phyloP scores from a whole-genome alignment of 371 early-diverging fungal genomes.

The Dichotomocladium elegans region DNA sequence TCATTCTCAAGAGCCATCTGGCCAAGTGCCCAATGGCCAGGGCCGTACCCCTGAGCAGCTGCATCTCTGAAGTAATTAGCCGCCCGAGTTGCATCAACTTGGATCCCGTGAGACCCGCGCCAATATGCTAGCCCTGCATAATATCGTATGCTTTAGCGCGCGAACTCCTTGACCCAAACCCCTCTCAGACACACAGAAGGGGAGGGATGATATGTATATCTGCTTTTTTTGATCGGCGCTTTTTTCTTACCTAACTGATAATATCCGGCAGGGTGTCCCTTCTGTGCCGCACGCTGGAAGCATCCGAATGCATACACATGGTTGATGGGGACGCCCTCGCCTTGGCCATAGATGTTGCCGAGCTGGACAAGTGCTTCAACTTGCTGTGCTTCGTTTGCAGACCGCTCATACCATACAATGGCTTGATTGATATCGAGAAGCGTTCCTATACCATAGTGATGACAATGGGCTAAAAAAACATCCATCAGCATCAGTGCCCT shows the following conservation, averaged over 20 bases:
- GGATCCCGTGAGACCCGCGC: slow-evolving; percentile 23
- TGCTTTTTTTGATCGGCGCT: not conserved
- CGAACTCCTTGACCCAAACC: not conserved
- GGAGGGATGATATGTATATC: no score
- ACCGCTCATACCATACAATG: slow-evolving; percentile 22
- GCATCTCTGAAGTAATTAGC: slow-evolving; percentile 29
- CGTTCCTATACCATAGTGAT: slow-evolving; percentile 26
- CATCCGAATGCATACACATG: slow-evolving; percentile 11
- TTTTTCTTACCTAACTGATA: slow-evolving; percentile 27
- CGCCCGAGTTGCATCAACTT: slow-evolving; percentile 17
- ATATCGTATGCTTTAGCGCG: not conserved
- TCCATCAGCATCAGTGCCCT: not conserved
- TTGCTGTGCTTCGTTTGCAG: slow-evolving; percentile 20
- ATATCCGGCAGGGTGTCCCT: slow-evolving; percentile 35
- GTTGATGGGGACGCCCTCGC: slow-evolving; percentile 7
- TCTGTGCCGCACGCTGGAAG: slow-evolving; percentile 19
- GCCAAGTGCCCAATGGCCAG: slow-evolving; percentile 33
- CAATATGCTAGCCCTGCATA: slow-evolving; percentile 18
- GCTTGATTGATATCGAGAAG: slow-evolving; percentile 13
- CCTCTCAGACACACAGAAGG: no score
- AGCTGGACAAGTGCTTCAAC: slow-evolving; percentile 24
- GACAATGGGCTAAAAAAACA: slow-evolving; percentile 16
- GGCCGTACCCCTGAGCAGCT: slow-evolving; percentile 25
- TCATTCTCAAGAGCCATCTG: slow-evolving; percentile 28
- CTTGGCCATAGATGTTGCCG: slow-evolving; percentile 23